phyloP scores from a whole-genome alignment of 2,329 filamentous ascomycete genomes.

The Delphinella strobiligena region DNA sequence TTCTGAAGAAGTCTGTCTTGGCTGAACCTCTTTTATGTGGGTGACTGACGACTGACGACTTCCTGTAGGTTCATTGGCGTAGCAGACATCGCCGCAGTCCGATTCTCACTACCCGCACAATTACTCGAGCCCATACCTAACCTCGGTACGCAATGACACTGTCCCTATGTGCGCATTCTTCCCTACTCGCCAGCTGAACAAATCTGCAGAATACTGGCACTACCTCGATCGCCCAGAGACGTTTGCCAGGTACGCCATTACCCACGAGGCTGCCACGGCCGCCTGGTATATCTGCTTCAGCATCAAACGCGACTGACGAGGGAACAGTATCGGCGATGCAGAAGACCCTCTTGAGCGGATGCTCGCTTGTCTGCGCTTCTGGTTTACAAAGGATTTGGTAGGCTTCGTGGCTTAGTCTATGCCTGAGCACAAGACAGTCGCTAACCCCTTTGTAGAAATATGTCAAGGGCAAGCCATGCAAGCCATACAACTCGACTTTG shows the following conservation, averaged over 20 bases:
- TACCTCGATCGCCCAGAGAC: constrained; percentile 92
- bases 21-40: no score
- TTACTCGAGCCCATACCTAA: constrained; percentile 93
- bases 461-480: constrained; percentile 95
- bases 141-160: constrained; percentile 57
- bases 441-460: no score
- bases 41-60: constrained; percentile 6
- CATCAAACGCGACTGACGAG: constrained; percentile 18
- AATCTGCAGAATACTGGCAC: constrained; percentile 77
- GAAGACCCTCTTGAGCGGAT: constrained; percentile 87
- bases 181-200: not conserved
- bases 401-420: constrained; percentile 26
- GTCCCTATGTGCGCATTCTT: no score
- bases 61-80: constrained; percentile 78
- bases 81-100: constrained; percentile 84
- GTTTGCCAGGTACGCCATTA: constrained; percentile 42
- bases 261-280: not conserved
- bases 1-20: constrained; percentile 66
- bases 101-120: constrained; percentile 91
- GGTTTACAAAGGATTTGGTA: constrained; percentile 89
- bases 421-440: not conserved
- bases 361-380: constrained; percentile 88
- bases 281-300: not conserved
- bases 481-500: constrained; percentile 93
- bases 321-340: constrained; percentile 59